A percentile compares a stretch with the other conserved stretches of the same genome.
These are phyloP conservation scores for Saccharomycopsis hybrid DNA, from an alignment of 1,139 yeast genomes.

Conservation along the genomic window DNA sequence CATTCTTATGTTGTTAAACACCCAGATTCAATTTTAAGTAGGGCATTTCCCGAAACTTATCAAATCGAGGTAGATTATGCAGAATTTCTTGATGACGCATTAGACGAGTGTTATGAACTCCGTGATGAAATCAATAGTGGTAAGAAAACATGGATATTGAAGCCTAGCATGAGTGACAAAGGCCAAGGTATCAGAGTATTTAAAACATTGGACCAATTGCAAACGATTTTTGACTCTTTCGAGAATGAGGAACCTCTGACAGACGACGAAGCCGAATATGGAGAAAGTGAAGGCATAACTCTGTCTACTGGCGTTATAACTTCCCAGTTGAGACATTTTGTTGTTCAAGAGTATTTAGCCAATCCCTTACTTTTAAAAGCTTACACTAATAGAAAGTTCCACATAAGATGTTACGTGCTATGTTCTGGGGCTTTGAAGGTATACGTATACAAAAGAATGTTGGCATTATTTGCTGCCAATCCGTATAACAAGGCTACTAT, in stretches of 20 bases:
- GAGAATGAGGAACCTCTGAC: conserved; percentile 58
- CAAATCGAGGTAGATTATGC: conserved; percentile 92
- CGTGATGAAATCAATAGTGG: conserved; percentile 65
- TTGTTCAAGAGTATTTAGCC: conserved; percentile 72
- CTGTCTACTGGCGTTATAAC: conserved; percentile 56
- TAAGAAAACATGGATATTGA: conserved; percentile 75
- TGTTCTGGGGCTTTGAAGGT: conserved; percentile 70
- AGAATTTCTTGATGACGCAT: conserved; percentile 86
- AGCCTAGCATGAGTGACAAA: conserved; percentile 95
- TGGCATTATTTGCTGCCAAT: conserved; percentile 69
- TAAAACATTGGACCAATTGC: conserved; percentile 70
- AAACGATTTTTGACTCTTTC: conserved; percentile 74
- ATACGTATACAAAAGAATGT: conserved; percentile 69
- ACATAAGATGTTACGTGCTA: conserved; percentile 76
- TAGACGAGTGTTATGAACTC: conserved; percentile 87
- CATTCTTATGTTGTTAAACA: conserved; percentile 67
- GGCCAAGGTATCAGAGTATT: conserved; percentile 93
- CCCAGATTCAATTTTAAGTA: conserved; percentile 55
- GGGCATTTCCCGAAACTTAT: conserved; percentile 68
- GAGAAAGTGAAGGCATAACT: conserved; percentile 23
- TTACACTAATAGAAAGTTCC: conserved; percentile 74
- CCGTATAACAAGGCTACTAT: conserved; percentile 34
- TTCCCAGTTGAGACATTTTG: conserved; percentile 83
- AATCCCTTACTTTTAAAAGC: conserved; percentile 59
- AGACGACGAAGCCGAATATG: conserved; percentile 37